Conservation (phyloP, 371 early-diverging fungal species). For the Dinochytrium kinnereticum region DNA sequence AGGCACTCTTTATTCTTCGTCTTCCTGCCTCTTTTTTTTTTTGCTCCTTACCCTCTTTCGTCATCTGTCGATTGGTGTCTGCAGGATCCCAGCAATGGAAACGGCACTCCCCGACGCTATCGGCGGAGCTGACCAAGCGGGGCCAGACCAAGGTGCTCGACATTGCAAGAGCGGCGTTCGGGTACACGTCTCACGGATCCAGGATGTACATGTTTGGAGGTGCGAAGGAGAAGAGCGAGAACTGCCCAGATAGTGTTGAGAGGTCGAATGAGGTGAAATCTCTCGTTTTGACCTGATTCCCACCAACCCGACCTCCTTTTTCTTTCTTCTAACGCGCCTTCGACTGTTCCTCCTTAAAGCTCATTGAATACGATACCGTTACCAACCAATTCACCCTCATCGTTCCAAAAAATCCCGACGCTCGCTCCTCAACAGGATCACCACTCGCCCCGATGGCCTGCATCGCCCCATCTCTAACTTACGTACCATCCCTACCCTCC, state of each 20-base stretch:
- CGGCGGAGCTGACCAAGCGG: not conserved
- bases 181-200: not conserved
- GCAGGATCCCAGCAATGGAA: constrained; percentile 1
- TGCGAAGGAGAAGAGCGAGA: not conserved
- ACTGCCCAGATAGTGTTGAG: not conserved
- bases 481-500: not conserved
- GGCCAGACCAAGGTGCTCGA: not conserved
- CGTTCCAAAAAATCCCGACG: not conserved
- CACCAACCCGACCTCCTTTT: not conserved
- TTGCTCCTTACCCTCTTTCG: not conserved
- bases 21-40: not conserved
- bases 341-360: too few species aligned
- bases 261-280: constrained; percentile 9
- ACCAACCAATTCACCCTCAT: not conserved
- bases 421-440: not conserved
- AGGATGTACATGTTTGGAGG: constrained; percentile 20
- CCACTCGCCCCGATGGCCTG: not conserved
- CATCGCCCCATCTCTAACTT: not conserved
- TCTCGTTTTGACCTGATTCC: not conserved
- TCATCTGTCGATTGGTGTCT: not conserved
- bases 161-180: constrained; percentile 10
- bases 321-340: too few species aligned
- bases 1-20: too few species aligned
- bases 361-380: constrained; percentile 12
- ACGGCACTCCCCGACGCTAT: not conserved